Conservation (phyloP, 2,329 filamentous ascomycete genomes). For the Botrytis byssoidea region DNA sequence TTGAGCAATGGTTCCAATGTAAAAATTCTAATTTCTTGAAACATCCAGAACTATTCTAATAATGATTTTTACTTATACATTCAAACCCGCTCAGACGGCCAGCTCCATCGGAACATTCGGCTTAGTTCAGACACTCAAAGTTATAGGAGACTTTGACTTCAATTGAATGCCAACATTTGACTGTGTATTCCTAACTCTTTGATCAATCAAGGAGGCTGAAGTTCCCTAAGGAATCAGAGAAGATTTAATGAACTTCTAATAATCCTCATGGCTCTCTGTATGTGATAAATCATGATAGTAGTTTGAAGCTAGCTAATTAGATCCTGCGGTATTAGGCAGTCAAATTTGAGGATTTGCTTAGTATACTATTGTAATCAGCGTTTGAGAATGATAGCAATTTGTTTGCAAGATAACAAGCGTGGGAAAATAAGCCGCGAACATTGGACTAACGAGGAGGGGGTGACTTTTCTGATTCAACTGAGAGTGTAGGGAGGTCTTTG, state of each 20-base stretch:
- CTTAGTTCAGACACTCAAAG: neutral
- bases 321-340: rapidly evolving
- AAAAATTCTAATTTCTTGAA: neutral
- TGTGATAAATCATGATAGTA: neutral
- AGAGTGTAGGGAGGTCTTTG: neutral
- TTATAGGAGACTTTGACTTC: neutral
- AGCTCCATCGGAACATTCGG: neutral
- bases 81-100: neutral
- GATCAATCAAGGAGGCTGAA: rapidly evolving
- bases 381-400: neutral
- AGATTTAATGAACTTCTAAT: neutral
- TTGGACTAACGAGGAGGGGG: neutral
- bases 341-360: neutral
- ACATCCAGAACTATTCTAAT: neutral
- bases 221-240: neutral
- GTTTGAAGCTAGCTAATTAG: neutral
- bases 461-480: rapidly evolving
- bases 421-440: no score
- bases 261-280: neutral
- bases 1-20: neutral
- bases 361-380: neutral
- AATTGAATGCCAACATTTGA: neutral
- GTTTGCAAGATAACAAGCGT: no score
- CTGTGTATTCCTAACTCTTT: neutral
- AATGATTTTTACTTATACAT: neutral